These are phyloP conservation scores for Sugiyamaella lignohabitans DNA, from an alignment of 805 yeast species.

Conservation along the genomic window DNA sequence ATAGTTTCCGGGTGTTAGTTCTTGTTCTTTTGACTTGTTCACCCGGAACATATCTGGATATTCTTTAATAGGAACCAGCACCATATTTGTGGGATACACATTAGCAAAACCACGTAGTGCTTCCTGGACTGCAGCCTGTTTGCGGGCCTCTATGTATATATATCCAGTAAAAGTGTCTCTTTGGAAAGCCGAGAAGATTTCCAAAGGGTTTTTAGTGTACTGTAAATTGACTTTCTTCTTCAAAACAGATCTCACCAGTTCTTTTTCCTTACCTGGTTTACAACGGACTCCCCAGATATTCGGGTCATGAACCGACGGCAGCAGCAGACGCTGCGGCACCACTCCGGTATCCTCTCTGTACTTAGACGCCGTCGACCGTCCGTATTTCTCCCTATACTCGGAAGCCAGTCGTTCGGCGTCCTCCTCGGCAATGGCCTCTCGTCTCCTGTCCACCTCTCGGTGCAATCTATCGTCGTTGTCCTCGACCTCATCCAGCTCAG, in stretches of 20 bases:
- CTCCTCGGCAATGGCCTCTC: conserved; percentile 78
- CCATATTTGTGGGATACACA: conserved; percentile 64
- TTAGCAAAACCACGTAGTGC: conserved; percentile 88
- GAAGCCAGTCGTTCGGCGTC: conserved; percentile 94
- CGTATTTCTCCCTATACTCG: conserved; percentile 85
- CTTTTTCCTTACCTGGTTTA: conserved; percentile 89
- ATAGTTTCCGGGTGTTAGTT: conserved; percentile 84
- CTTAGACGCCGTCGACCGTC: conserved; percentile 72
- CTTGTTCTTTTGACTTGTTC: conserved; percentile 78
- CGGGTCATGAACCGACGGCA: conserved; percentile 96
- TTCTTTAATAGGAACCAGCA: conserved; percentile 91
- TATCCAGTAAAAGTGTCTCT: conserved; percentile 90
- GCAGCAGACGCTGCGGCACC: conserved; percentile 85
- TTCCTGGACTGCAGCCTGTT: conserved; percentile 82
- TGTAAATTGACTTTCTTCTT: conserved; percentile 78
- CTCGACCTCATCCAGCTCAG: conserved; percentile 51
- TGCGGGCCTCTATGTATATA: conserved; percentile 88
- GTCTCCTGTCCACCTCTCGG: conserved; percentile 72
- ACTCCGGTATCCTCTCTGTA: conserved; percentile 80
- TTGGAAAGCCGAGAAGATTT: conserved; percentile 84
- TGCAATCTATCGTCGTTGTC: conserved; percentile 71
- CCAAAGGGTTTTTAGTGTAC: conserved; percentile 69
- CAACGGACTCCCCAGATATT: conserved; percentile 93
- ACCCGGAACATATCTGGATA: conserved; percentile 90
- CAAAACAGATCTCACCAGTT: conserved; percentile 72